phyloP scores from a whole-genome alignment of 2,329 filamentous ascomycete genomes.

The Colletotrichum tofieldiae region DNA sequence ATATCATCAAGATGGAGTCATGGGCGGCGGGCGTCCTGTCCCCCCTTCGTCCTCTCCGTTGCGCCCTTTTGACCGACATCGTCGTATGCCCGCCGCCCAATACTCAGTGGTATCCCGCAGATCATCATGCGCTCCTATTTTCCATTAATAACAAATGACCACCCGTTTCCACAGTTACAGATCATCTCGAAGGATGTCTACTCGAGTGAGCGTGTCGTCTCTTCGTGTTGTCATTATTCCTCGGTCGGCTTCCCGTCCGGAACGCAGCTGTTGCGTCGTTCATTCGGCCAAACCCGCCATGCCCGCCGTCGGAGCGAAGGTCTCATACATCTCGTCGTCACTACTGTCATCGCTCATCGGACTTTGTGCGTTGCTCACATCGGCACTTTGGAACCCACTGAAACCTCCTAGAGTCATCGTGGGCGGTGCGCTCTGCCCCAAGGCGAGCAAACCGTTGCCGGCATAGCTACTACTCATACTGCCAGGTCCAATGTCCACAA shows the following conservation, averaged over 20 bases:
- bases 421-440: slow-evolving; percentile 37
- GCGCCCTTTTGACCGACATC: neutral
- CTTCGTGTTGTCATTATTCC: slow-evolving; percentile 24
- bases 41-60: neutral
- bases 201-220: slow-evolving; percentile 25
- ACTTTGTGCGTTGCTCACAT: slow-evolving; percentile 67
- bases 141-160: neutral
- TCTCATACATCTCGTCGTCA: slow-evolving; percentile 71
- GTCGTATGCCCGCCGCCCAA: slow-evolving; percentile 12
- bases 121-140: slow-evolving; percentile 32
- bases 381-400: slow-evolving; percentile 62
- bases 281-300: slow-evolving; percentile 51
- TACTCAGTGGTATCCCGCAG: slow-evolving; percentile 30
- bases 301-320: slow-evolving; percentile 54
- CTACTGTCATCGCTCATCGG: slow-evolving; percentile 67
- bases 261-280: slow-evolving; percentile 12
- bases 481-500: slow-evolving; percentile 60
- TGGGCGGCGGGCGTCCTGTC: slow-evolving; percentile 3
- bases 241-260: slow-evolving; percentile 13
- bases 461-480: slow-evolving; percentile 55
- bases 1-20: slow-evolving; percentile 23
- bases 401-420: slow-evolving; percentile 52
- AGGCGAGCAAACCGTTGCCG: slow-evolving; percentile 41
- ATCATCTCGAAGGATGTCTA: neutral
- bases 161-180: neutral